Base-by-base conservation (phyloP, 768 basidiomycete species). In the Dentipellis sp. region DNA sequence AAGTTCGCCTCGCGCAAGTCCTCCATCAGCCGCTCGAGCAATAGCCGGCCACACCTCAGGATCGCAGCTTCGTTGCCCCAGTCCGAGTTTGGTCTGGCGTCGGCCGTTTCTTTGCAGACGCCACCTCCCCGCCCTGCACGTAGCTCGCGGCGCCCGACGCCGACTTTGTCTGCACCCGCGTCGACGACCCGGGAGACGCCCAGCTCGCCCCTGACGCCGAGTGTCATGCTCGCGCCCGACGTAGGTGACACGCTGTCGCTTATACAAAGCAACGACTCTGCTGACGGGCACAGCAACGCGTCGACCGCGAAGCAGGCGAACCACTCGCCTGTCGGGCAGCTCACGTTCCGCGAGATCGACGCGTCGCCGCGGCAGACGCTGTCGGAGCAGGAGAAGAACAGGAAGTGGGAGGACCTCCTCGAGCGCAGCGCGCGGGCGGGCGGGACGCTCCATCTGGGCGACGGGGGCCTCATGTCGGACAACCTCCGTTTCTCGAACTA, bases 381-480 rank as follows among this genome's bases (percentile, higher is more conserved):
- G 65, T 80, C 80, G 22, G 84, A 88, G 65, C 69, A 78, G 62
- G 86, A 91, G 70, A 91, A 91, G 72, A 76, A 77, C 7, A 79
- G 77, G 11, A 79, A 78, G 62, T 90, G 86, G 87, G 78, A 86
- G 55, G 82, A 83, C 58, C 63, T 90, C 54, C 68, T 89, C 58
- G 76, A 79, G 65, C 74, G 78, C 61, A 88, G 87, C 62, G 84
- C 76, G 42, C 68, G 69, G 52, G 88, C 88, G 1, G 88, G 88
- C 1, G 88, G 88, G 46, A 91, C 88, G 53, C 65, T 90, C 54
- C 84, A 82, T 61, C 64, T 89, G 6, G 78, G 72, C 4, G 51
- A 47, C 22, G 55, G 42, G 22, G 72, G 73, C 8, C 73, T 70
- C 17, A 68, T 80, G 62, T 77, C 78, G 54, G 78, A 78, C 56